Base-by-base conservation (phyloP, 352 stramenopile species). In the Hyphochytrium catenoides region DNA sequence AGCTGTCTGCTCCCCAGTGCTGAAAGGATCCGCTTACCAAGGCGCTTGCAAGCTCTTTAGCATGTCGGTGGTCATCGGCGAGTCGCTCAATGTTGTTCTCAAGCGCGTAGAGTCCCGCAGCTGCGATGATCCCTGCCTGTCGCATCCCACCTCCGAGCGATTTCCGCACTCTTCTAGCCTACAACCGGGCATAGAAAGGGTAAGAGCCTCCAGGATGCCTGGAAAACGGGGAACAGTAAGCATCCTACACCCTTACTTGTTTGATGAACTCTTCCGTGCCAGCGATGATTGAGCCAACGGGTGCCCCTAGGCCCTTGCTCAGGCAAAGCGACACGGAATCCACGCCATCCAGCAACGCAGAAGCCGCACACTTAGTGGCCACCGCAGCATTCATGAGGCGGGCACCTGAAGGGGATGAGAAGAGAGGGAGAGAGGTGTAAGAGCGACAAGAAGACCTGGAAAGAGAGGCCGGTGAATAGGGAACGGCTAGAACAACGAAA, bases 121-220 rank as follows among this genome's bases (percentile, higher is more conserved):
- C 64, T 6, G 86, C 86, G 34, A 97, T 66, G 17, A 96, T 50
- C 23, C 88, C 88, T 1, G 60, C 63, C 51, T 98, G 90, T 15
- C 91, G 73, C 89, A 97, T 97, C 4, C 88, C 87, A 25, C 91
- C 91, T 8, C 91, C 89, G 9, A 95, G 66, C 23, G 78, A 84
- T 61, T 98, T 98, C 23, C 89, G 58, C 48, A 92, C 50, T 14
- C 87, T 67, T 39, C 56, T 72, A 7, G 85, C 86, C 36, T 85
- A 34, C 26, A 18, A 11, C 12, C 8, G 18, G 23, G 42, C 8
- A 15, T 44, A 15, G 2, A 11, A 23, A 0, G 30, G 2, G 7
- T 9, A 6, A 11, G 15, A 37, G 16, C 2, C 8, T 9, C 9
- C n/a, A n/a, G n/a, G n/a, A n/a, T n/a, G n/a, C n/a, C n/a, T n/a